These are phyloP conservation scores for Aspergillus sp. DNA, from an alignment of 2,329 filamentous ascomycete species.

Conservation along the genomic window DNA sequence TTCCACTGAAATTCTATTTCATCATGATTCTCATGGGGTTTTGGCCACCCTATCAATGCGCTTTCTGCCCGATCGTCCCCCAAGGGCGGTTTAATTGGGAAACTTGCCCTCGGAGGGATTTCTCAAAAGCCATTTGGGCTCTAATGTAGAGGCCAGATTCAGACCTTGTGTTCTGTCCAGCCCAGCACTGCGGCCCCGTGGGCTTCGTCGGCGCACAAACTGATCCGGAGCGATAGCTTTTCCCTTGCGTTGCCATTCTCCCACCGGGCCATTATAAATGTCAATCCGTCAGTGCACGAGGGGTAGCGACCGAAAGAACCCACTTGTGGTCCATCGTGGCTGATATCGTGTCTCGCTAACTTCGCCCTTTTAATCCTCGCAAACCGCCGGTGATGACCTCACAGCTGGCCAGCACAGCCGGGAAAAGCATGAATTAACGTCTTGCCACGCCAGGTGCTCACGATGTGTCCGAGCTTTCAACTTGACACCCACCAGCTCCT, in stretches of 20 bases:
- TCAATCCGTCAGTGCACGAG: conserved; percentile 2
- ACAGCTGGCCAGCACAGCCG: conserved; percentile 11
- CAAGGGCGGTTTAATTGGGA: too few relatives aligned
- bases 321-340: conserved; percentile 13
- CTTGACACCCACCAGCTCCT: conserved; percentile 23
- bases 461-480: conserved; percentile 30
- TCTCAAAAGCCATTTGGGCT: too few relatives aligned
- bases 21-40: conserved; percentile 6
- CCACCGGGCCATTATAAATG: neutral
- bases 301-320: conserved; percentile 8
- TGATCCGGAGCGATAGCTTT: neutral
- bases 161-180: too few relatives aligned
- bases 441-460: conserved; percentile 28
- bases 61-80: conserved; percentile 12
- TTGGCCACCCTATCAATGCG: neutral
- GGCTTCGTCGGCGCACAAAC: too few relatives aligned
- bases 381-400: conserved; percentile 1
- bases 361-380: neutral
- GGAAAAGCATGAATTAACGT: conserved; percentile 19
- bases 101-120: too few relatives aligned
- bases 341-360: conserved; percentile 13
- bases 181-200: too few relatives aligned
- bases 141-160: too few relatives aligned
- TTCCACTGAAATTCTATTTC: conserved; percentile 2
- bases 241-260: neutral